Evolutionary conservation across 2,329 filamentous ascomycete species (phyloP), one percentile per base, ranked within the genome.

Genomic region (Botrytis squamosa): DNA sequence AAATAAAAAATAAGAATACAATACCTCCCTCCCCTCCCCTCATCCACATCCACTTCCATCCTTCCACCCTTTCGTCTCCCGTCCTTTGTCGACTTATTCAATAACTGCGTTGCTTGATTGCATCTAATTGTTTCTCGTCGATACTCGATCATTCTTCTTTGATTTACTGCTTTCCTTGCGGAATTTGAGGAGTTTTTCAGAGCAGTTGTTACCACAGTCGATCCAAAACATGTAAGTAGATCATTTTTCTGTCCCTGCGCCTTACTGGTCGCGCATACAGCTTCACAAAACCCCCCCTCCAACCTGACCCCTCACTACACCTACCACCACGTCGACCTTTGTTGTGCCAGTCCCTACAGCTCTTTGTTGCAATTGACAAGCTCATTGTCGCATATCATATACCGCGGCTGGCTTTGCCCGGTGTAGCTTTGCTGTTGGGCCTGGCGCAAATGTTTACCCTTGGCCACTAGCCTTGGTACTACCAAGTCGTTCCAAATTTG

Each of bases 91-190:
- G 55, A 72, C 44, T 72, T 59, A 73, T 64, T 74, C 75, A 73
- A 75, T 77, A 73, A 73, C 74, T 73, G 74, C 79, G 76, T 74
- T 76, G 73, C 70, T 76, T 77, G 70, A 77, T 77, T 79, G 78
- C 78, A 75, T 78, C 79, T 57, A 77, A 79, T 80, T 80, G 77
- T 81, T 81, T 75, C 64, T 75, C 80, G 76, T 81, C 78, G 79
- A 80, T 80, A 79, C 79, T 79, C 75, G 77, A 76, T 78, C 77
- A 77, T 78, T 80, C 77, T 81, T 82, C 77, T 80, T 78, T 77
- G 79, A 79, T 81, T 82, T 77, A 67, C 78, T 78, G 77, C 77
- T 79, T 80, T 77, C 74, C 75, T 74, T 70, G 75, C 77, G 74
- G 76, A 77, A 76, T 77, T 72, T 74, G 75, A 75, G 36, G 33